phyloP scores from a whole-genome alignment of 495 filamentous ascomycete species.

The Pseudoneurospora amorphoporcata region DNA sequence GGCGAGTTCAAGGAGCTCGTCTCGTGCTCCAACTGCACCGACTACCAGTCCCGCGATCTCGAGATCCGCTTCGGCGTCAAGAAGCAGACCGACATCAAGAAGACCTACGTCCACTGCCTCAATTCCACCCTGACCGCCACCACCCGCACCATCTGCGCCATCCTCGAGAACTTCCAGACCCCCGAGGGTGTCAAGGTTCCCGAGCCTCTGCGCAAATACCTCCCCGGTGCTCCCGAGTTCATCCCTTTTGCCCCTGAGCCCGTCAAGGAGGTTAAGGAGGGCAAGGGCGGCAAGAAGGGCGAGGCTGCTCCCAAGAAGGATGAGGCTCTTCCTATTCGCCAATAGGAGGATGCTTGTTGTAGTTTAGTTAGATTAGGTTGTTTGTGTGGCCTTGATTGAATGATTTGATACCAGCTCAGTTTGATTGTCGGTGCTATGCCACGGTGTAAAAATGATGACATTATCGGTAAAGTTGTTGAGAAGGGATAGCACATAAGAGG shows the following conservation, averaged over 20 bases:
- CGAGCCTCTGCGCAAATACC: slow-evolving; percentile 75
- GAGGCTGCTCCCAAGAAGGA: slow-evolving; percentile 23
- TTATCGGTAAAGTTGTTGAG: not conserved
- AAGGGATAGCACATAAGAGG: not conserved
- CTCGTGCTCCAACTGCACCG: slow-evolving; percentile 90
- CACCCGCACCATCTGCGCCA: slow-evolving; percentile 85
- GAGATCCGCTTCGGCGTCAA: slow-evolving; percentile 53
- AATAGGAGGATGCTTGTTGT: not conserved
- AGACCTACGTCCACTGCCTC: slow-evolving; percentile 88
- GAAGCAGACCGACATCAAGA: slow-evolving; percentile 44
- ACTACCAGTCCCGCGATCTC: slow-evolving; percentile 83
- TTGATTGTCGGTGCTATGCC: not conserved
- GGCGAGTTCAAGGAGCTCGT: slow-evolving; percentile 97
- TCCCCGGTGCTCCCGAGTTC: slow-evolving; percentile 81
- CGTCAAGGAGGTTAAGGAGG: slow-evolving; percentile 4
- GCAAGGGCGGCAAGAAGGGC: slow-evolving; percentile 20
- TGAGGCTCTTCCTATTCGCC: slow-evolving; percentile 15
- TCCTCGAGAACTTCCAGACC: slow-evolving; percentile 94
- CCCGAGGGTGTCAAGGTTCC: slow-evolving; percentile 72
- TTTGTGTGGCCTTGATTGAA: not conserved
- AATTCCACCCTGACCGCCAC: slow-evolving; percentile 91
- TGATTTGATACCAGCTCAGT: not conserved
- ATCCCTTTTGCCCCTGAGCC: slow-evolving; percentile 62
- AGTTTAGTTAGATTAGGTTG: not conserved
- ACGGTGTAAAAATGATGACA: not conserved